Base-by-base conservation (phyloP, 345 rosid species). In the Brassica rapa region DNA sequence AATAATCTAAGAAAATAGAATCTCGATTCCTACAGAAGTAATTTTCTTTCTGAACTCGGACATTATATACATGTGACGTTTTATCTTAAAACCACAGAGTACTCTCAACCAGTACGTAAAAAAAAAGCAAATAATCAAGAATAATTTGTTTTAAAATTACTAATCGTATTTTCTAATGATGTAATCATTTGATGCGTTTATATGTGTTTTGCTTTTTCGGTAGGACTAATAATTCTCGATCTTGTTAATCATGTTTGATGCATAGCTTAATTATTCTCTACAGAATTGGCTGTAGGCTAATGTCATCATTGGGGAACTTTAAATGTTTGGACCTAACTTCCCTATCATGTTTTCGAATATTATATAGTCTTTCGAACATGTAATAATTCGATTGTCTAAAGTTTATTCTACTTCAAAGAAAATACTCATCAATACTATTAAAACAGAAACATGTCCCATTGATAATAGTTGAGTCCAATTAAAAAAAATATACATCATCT, bases 281-380 rank as follows among this genome's bases (percentile, higher is more conserved):
- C 77, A 78, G 56, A 73, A 67, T 33, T 73, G 25, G 74, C 68
- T 73, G 78, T 79, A 67, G 82, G 55, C 53, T 53, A 49, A 35
- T 32, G 65, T 73, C 69, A 79, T 67, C 73, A 79, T 72, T 46
- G 69, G 25, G 25, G 55, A 72, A 66, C 73, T 66, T 78, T 72
- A 72, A 41, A 79, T 33, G 77, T 73, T 73, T 79, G 77, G 82
- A 73, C 77, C 77, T 46, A 73, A 73, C 74, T 60, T 60, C 74
- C 29, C 59, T 71, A 46, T 57, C 33, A 30, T 56, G 55, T 6
- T 60, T 60, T 72, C 76, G 77, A 66, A 72, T 72, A 79, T 68
- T 72, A 29, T 66, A 43, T 66, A 78, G 74, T 19, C 43, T 70
- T 23, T 64, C 23, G 37, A 71, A 59, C 68, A 56, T 66, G 62